Evolutionary conservation across 2,329 filamentous ascomycete genomes (phyloP).

Genomic region (Endocalyx cinctus): DNA sequence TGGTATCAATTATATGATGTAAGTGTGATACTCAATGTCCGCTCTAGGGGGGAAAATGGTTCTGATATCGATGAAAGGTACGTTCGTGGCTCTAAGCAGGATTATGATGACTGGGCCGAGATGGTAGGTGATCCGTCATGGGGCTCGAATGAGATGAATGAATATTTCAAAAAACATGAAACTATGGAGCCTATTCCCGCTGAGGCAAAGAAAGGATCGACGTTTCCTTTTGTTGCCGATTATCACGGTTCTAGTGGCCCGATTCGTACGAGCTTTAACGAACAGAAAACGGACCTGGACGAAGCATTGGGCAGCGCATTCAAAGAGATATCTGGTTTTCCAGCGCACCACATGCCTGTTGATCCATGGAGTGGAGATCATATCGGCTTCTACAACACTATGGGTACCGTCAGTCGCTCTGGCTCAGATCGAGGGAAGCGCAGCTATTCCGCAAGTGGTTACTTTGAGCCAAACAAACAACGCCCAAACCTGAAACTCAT

Average conservation of each 20-base stretch:
- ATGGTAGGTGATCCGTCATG: conserved; percentile 1
- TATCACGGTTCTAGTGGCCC: conserved; percentile 1
- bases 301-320: neutral
- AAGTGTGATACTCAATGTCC: neutral
- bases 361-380: conserved; percentile 4
- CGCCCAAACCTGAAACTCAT: conserved; percentile 4
- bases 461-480: conserved; percentile 3
- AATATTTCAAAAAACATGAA: conserved; percentile 4
- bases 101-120: conserved; percentile 14
- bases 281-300: conserved; percentile 2
- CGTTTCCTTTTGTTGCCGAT: conserved; percentile 3
- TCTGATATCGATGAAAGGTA: neutral
- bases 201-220: conserved; percentile 1
- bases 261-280: conserved; percentile 3
- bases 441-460: conserved; percentile 3
- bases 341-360: conserved; percentile 1
- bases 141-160: conserved; percentile 1
- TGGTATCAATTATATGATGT: conserved; percentile 4
- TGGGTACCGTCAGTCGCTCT: neutral
- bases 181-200: conserved; percentile 3
- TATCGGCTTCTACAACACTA: conserved; percentile 4
- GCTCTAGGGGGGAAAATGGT: neutral
- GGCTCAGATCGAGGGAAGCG: conserved; percentile 1
- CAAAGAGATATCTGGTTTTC: conserved; percentile 2
- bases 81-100: conserved; percentile 9